phyloP scores from a whole-genome alignment of 2,329 filamentous ascomycete species.

The Bipolaris cookei region DNA sequence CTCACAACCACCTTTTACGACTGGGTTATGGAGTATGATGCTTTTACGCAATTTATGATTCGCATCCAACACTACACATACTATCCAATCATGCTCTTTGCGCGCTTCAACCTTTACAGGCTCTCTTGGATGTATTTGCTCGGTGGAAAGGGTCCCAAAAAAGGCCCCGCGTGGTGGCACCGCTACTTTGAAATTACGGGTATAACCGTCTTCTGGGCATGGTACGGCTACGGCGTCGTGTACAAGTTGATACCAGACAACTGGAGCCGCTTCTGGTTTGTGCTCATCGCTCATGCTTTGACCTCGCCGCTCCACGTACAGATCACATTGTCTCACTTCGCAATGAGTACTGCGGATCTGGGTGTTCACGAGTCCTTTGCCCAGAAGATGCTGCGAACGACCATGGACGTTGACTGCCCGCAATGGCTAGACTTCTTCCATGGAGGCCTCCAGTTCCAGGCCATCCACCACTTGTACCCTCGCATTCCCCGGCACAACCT shows the following conservation, averaged over 20 bases:
- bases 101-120: conserved; percentile 75
- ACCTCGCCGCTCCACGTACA: conserved; percentile 74
- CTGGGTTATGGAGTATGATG: conserved; percentile 68
- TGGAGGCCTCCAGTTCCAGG: conserved; percentile 75
- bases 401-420: conserved; percentile 76
- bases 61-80: conserved; percentile 70
- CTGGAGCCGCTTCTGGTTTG: conserved; percentile 64
- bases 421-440: conserved; percentile 75
- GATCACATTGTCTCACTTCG: conserved; percentile 75
- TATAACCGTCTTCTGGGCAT: conserved; percentile 69
- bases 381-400: conserved; percentile 72
- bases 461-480: conserved; percentile 73
- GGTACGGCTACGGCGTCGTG: conserved; percentile 71
- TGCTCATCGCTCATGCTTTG: conserved; percentile 68
- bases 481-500: conserved; percentile 73
- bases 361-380: conserved; percentile 70
- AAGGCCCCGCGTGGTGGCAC: conserved; percentile 70
- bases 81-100: conserved; percentile 70
- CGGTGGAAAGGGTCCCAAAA: conserved; percentile 59
- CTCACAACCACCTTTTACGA: conserved; percentile 71
- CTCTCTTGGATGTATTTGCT: conserved; percentile 71
- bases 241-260: conserved; percentile 66
- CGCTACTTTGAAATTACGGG: conserved; percentile 69
- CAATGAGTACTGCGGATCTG: conserved; percentile 71
- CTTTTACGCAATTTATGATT: conserved; percentile 64